These are phyloP conservation scores for Ascochyta pisi DNA, from an alignment of 2,329 filamentous ascomycete genomes.

Conservation along the genomic window DNA sequence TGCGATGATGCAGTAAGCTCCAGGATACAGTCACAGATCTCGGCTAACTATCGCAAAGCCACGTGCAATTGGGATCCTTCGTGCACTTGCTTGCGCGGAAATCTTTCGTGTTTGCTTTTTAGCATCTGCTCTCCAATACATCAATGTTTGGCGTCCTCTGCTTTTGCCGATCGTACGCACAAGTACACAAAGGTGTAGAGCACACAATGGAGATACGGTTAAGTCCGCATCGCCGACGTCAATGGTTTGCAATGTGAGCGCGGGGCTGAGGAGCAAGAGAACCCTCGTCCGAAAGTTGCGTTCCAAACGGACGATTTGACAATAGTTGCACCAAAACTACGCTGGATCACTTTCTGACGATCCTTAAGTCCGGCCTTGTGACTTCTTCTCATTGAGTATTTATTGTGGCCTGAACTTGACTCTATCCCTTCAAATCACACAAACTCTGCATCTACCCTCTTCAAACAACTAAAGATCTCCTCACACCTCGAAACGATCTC, in stretches of 20 bases:
- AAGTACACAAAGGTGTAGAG: background rate
- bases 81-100: background rate
- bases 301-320: background rate
- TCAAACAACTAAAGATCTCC: background rate
- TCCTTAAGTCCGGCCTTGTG: constrained; percentile 2
- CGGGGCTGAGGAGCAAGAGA: background rate
- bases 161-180: background rate
- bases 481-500: background rate
- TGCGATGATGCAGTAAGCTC: constrained; percentile 18
- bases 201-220: background rate
- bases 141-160: no score
- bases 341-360: background rate
- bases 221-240: constrained; percentile 10
- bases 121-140: background rate
- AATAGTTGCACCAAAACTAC: background rate
- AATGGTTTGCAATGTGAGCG: background rate
- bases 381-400: background rate
- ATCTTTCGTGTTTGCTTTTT: background rate
- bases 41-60: constrained; percentile 14
- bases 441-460: no score
- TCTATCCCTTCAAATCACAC: background rate
- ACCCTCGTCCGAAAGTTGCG: background rate
- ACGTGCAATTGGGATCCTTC: constrained; percentile 2
- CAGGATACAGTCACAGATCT: constrained; percentile 6
- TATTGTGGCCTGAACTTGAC: background rate